Evolutionary conservation across 2,329 filamentous ascomycete species (phyloP).

Genomic region (Aspergillus flavus): DNA sequence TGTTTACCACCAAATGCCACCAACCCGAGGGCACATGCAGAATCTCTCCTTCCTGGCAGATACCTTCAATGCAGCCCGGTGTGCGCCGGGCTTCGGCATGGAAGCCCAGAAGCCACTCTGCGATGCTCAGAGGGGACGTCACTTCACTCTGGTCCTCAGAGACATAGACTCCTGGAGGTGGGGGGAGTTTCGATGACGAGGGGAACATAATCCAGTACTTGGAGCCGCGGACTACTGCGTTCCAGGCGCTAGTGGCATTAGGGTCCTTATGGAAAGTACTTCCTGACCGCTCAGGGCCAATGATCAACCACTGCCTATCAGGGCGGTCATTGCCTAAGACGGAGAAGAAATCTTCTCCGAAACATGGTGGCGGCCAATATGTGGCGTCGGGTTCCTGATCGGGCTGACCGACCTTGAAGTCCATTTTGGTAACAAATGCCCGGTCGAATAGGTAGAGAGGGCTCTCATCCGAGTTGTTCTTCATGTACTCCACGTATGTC

Average conservation of each 20-base stretch:
- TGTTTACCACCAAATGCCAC: slow-evolving; percentile 95
- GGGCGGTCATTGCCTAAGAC: slow-evolving; percentile 77
- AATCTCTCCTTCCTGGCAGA: slow-evolving; percentile 82
- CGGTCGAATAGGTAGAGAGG: slow-evolving; percentile 92
- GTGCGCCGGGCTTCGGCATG: slow-evolving; percentile 77
- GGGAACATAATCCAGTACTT: slow-evolving; percentile 99
- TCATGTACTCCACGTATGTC: slow-evolving; percentile 84
- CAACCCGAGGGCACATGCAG: slow-evolving; percentile 91
- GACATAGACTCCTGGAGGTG: slow-evolving; percentile 87
- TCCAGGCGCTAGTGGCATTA: slow-evolving; percentile 79
- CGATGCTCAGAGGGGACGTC: slow-evolving; percentile 89
- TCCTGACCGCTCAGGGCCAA: slow-evolving; percentile 83
- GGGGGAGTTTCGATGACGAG: slow-evolving; percentile 60
- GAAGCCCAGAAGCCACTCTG: slow-evolving; percentile 93
- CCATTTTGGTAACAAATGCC: slow-evolving; percentile 84
- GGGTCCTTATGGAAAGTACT: slow-evolving; percentile 92
- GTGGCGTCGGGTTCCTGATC: slow-evolving; percentile 50
- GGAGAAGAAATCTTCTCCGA: slow-evolving; percentile 83
- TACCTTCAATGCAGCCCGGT: slow-evolving; percentile 79
- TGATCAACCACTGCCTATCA: slow-evolving; percentile 88
- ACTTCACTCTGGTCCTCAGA: slow-evolving; percentile 90
- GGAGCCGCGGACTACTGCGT: slow-evolving; percentile 82
- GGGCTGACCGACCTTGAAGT: slow-evolving; percentile 59
- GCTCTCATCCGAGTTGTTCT: slow-evolving; percentile 77
- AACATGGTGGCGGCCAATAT: slow-evolving; percentile 82